Evolutionary conservation across 352 stramenopile species (phyloP), one percentile per base, ranked within the genome.

Genomic region (Pythium utonaiense): DNA sequence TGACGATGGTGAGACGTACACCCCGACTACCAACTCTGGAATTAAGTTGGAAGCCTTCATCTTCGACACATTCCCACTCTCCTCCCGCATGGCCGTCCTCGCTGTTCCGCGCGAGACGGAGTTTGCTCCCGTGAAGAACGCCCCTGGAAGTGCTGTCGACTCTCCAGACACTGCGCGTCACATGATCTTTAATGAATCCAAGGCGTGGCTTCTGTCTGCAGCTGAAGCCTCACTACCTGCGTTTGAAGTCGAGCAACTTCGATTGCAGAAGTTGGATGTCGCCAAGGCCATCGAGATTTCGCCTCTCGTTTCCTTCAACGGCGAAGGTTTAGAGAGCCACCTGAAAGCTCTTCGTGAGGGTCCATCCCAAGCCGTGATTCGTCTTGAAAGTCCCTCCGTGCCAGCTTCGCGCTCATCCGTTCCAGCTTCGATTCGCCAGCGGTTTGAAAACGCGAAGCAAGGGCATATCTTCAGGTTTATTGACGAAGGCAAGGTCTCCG

Each of bases 21-120:
- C 78, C 27, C 94, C 94, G 0, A 64, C 62, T 6, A 68, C 62
- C 13, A 96, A 96, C 65, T 98, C 98, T 53, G 97, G 96, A 21
- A 92, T 99, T 73, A 99, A 99, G 74, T 74, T 99, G 17, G 97
- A 99, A 72, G 87, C 89, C 6, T 99, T 99, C 71, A 99, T 99
- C 64, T 99, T 99, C 71, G 97, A 99, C 75, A 95, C 98, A 5
- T 99, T 99, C 66, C 91, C 93, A 38, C 77, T 98, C 1, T 97
- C 95, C 8, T 72, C 84, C 40, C 80, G 70, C 17, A 98, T 99
- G 90, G 95, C 89, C 0, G 83, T 99, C 33, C 80, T 98, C 14
- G 95, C 98, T 41, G 94, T 98, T 2, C 60, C 78, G 10, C 86
- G 97, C 17, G 83, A 91, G 27, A 89, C 96, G 6, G 96, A 99